phyloP scores from a whole-genome alignment of 345 rosid species.

The Bruguiera sexangula region DNA sequence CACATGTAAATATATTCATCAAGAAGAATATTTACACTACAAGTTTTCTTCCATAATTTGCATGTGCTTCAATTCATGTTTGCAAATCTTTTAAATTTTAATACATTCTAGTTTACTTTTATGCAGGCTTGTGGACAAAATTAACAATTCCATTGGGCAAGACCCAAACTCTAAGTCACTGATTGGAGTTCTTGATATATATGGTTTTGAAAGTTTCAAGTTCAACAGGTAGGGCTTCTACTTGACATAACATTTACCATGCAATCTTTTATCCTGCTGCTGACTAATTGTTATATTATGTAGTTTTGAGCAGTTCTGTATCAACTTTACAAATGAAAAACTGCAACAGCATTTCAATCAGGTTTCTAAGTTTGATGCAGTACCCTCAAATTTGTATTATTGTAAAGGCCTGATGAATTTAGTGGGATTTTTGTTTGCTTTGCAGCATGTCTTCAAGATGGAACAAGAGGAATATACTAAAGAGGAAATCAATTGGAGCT shows the following conservation, averaged over 20 bases:
- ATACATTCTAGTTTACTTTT: conserved; percentile 14
- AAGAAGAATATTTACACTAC: too few species aligned
- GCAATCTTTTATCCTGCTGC: conserved; percentile 11
- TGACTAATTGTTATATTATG: conserved; percentile 20
- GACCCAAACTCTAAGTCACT: conserved; percentile 94
- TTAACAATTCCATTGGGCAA: conserved; percentile 92
- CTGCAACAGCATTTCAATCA: conserved; percentile 99
- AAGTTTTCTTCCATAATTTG: not conserved
- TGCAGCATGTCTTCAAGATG: conserved; percentile 99
- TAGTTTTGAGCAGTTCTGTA: conserved; percentile 98
- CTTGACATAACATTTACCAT: conserved; percentile 20
- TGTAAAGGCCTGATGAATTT: conserved; percentile 18
- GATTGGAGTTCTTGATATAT: conserved; percentile 98
- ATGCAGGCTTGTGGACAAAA: conserved; percentile 92
- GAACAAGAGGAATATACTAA: conserved; percentile 98
- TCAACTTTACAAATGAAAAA: conserved; percentile 97
- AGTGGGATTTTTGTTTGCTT: conserved; percentile 19
- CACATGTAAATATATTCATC: too few species aligned
- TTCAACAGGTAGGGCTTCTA: conserved; percentile 65
- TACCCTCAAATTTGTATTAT: conserved; percentile 5
- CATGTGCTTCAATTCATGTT: conserved; percentile 10
- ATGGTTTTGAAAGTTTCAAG: conserved; percentile 98
- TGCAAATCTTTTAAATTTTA: not conserved
- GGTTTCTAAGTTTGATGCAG: conserved; percentile 40
- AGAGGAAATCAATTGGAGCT: conserved; percentile 99